phyloP scores from a whole-genome alignment of 2,329 filamentous ascomycete species.

The Colletotrichum sp. region DNA sequence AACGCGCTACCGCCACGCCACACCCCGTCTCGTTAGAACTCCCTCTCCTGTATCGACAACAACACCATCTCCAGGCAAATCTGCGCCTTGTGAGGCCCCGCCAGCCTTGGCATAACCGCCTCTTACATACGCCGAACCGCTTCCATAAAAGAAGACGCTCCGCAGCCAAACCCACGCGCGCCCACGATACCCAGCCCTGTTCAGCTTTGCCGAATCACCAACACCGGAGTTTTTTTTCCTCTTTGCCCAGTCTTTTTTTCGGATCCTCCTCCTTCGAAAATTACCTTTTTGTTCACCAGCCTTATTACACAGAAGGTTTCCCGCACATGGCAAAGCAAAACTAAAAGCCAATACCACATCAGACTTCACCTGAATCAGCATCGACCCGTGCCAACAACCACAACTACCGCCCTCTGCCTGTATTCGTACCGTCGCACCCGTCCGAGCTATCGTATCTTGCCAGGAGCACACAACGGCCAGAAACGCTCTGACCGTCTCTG shows the following conservation, averaged over 20 bases:
- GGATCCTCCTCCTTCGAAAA: background rate
- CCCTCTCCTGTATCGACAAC: background rate
- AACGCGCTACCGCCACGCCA: conserved; percentile 7
- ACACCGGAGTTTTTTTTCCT: background rate
- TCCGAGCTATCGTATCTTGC: background rate
- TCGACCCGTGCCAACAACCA: background rate
- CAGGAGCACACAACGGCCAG: background rate
- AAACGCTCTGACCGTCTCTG: background rate
- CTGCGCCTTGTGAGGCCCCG: conserved; percentile 15
- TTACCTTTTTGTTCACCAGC: background rate
- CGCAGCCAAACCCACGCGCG: background rate
- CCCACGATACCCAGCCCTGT: background rate
- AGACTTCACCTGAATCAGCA: background rate
- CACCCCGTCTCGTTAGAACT: background rate
- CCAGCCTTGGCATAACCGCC: conserved; percentile 16
- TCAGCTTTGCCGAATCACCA: background rate
- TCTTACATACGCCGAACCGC: background rate
- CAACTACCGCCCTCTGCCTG: background rate
- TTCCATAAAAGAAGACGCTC: conserved; percentile 6
- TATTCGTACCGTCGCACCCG: background rate
- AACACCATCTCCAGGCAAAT: conserved; percentile 9
- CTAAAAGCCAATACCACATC: background rate
- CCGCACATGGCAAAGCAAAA: background rate
- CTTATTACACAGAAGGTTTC: background rate
- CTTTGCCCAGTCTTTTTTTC: background rate